These are phyloP conservation scores for Backusella mclennaniae DNA, from an alignment of 192 early-diverging fungal species.

Conservation along the genomic window DNA sequence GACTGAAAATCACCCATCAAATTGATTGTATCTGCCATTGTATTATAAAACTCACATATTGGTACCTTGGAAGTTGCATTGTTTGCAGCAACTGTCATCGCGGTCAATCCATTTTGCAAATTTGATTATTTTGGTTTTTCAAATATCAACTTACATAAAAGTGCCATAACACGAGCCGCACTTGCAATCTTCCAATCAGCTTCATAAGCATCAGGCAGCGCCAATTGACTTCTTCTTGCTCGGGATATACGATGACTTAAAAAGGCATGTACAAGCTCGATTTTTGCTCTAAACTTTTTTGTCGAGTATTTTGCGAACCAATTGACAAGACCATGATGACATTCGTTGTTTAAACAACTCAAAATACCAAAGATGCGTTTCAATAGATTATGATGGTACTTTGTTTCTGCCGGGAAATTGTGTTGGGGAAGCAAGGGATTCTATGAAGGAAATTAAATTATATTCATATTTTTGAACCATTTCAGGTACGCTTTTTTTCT, in stretches of 20 bases:
- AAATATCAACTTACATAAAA: slow-evolving; percentile 59
- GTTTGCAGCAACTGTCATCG: slow-evolving; percentile 66
- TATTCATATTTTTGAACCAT: neutral
- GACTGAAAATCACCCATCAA: slow-evolving; percentile 69
- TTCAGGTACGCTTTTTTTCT: neutral
- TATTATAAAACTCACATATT: slow-evolving; percentile 85
- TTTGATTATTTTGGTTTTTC: neutral
- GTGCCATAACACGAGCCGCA: slow-evolving; percentile 86
- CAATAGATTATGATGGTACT: slow-evolving; percentile 83
- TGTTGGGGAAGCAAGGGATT: slow-evolving; percentile 81
- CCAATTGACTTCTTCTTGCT: slow-evolving; percentile 41
- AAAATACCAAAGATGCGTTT: slow-evolving; percentile 79
- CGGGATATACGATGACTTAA: slow-evolving; percentile 79
- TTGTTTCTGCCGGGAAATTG: slow-evolving; percentile 70
- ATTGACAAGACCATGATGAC: slow-evolving; percentile 86
- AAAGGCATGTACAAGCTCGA: slow-evolving; percentile 84
- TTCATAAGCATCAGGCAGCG: slow-evolving; percentile 59
- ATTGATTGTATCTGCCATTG: slow-evolving; percentile 70
- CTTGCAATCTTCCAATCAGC: slow-evolving; percentile 83
- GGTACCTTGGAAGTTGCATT: slow-evolving; percentile 57
- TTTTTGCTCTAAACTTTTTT: slow-evolving; percentile 63
- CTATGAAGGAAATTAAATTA: slow-evolving; percentile 34
- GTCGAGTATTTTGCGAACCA: slow-evolving; percentile 75
- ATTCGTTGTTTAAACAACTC: slow-evolving; percentile 77
- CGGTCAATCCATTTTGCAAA: neutral